Base-by-base conservation (phyloP, 2,329 filamentous ascomycete genomes). In the Fusarium illudens region DNA sequence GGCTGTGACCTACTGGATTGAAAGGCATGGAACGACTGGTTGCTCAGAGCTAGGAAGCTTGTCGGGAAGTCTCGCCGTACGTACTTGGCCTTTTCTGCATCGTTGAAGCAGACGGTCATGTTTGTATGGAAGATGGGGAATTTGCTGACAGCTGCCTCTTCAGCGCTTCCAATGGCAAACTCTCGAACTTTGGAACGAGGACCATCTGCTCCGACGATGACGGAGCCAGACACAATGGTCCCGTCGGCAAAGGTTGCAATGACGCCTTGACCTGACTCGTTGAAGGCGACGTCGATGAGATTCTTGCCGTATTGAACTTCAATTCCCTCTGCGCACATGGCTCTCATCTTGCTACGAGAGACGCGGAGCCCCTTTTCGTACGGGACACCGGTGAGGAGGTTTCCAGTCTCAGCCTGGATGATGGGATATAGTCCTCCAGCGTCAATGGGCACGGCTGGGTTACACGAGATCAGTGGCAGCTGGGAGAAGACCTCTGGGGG, bases 91-190 rank as follows among this genome's bases (percentile, higher is more conserved):
- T 71, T 71, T n/a, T 70, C 65, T 6, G 67, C 67, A 29, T 71
- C 67, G 3, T 66, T 30, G 44, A 59, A 71, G 46, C 69, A 71
- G 27, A 71, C 69, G 0, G 67, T 71, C 69, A 71, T 71, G 54
- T 71, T 71, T 10, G 69, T 71, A 10, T 71, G 69, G 59, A 71
- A 71, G 32, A 71, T 71, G 48, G 69, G 69, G 17, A 71, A 71
- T 44, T 65, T 71, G 58, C 62, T 68, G 15, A 70, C 65, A 7
- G 69, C 60, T 1, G 69, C 69, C 9, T 71, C 67, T 1, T 36
- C 53, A 12, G 58, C 52, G 4, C 58, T 63, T 12, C 65, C 69
- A 37, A 71, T 65, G 12, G 67, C 67, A 36, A 71, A 61, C 46
- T 71, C 67, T 30, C 69, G 61, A 10, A 65, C 62, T 25, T 58